Conservation (phyloP, 108 stramenopile species). For the Cyclotella sp. region DNA sequence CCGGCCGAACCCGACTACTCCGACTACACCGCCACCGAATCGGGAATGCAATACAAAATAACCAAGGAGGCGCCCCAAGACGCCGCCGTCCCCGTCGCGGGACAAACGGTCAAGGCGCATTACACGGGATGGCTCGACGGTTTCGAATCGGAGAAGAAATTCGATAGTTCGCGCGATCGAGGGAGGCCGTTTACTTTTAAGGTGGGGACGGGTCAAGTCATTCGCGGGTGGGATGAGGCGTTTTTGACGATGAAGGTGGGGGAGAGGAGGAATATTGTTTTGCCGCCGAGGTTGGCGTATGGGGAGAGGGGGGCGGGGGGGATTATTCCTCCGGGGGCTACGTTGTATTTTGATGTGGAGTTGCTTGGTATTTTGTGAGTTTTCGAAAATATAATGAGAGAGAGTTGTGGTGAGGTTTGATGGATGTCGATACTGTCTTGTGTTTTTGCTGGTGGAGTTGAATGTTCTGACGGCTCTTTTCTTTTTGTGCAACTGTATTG, state of each 20-base stretch:
- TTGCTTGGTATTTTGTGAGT: constrained; percentile 70
- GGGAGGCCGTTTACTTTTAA: constrained; percentile 93
- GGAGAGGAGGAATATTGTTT: constrained; percentile 83
- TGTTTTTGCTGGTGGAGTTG: background rate
- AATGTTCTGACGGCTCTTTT: background rate
- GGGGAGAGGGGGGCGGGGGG: constrained; percentile 91
- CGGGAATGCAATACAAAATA: constrained; percentile 90
- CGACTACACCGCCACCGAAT: constrained; percentile 80
- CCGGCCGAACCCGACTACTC: constrained; percentile 55
- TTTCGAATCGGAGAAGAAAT: constrained; percentile 87
- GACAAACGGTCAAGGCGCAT: constrained; percentile 93
- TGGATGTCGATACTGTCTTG: background rate
- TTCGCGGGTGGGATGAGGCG: constrained; percentile 87
- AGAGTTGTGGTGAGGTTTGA: background rate
- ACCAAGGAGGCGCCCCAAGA: constrained; percentile 76
- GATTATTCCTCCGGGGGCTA: constrained; percentile 92
- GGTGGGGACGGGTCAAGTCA: constrained; percentile 92
- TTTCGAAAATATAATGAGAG: background rate
- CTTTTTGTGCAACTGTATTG: background rate
- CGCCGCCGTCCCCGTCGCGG: constrained; percentile 82
- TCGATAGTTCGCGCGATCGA: constrained; percentile 95
- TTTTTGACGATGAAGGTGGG: constrained; percentile 94
- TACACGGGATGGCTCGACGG: constrained; percentile 97
- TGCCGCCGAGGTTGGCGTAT: constrained; percentile 91
- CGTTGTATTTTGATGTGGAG: constrained; percentile 96